Conservation (phyloP, 495 filamentous ascomycete species). For the Bathelium albidoporum region DNA sequence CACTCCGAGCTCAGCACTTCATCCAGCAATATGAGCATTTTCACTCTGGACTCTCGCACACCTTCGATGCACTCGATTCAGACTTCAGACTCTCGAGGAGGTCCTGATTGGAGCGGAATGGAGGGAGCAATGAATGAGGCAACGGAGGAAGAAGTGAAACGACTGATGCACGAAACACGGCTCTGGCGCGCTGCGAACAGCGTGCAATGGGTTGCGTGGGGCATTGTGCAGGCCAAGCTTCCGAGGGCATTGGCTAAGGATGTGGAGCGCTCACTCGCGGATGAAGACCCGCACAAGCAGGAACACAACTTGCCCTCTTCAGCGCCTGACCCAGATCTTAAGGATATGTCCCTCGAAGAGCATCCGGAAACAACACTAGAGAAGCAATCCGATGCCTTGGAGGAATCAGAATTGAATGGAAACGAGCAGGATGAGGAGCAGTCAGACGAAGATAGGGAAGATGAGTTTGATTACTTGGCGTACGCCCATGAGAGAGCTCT, state of each 20-base stretch:
- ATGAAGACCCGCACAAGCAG: neutral
- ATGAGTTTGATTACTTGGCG: constrained; percentile 82
- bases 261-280: constrained; percentile 7
- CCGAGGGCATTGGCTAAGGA: constrained; percentile 36
- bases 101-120: constrained; percentile 40
- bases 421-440: constrained; percentile 6
- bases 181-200: constrained; percentile 81
- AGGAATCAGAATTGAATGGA: too few species aligned
- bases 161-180: constrained; percentile 62
- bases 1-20: neutral
- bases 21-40: constrained; percentile 26
- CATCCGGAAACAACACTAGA: neutral
- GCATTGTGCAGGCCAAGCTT: constrained; percentile 85
- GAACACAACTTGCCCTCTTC: neutral
- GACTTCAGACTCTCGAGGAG: constrained; percentile 36
- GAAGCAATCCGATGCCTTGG: constrained; percentile 9
- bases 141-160: constrained; percentile 51
- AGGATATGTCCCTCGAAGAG: neutral
- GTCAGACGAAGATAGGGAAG: constrained; percentile 42
- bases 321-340: neutral
- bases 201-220: constrained; percentile 92
- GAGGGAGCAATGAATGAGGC: constrained; percentile 43
- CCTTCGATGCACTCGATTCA: constrained; percentile 41
- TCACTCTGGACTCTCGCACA: constrained; percentile 59
- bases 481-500: constrained; percentile 85